Evolutionary conservation across 2,329 filamentous ascomycete genomes (phyloP).

Genomic region (Scedosporium apiospermum): DNA sequence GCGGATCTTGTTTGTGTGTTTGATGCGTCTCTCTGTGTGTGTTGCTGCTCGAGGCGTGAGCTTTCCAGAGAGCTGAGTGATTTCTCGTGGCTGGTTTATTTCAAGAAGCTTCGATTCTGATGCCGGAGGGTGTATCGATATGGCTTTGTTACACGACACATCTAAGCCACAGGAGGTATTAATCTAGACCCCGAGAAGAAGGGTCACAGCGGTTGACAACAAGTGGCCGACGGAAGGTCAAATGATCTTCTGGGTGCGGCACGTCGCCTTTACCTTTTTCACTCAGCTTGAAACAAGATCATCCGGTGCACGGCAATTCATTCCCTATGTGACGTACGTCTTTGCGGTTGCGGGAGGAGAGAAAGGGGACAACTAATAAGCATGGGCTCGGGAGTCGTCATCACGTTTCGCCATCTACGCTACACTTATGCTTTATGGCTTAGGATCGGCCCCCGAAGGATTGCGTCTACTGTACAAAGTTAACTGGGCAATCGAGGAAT

Average conservation of each 20-base stretch:
- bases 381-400: background rate
- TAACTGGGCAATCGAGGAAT: too few species aligned
- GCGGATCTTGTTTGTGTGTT: background rate
- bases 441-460: background rate
- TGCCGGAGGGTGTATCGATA: background rate
- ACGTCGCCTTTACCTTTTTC: background rate
- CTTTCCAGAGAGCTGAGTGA: background rate
- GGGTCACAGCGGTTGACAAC: background rate
- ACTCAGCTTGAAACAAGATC: conserved; percentile 6
- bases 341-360: background rate
- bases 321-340: background rate
- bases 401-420: conserved; percentile 1
- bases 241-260: background rate
- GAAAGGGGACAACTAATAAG: background rate
- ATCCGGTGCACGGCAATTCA: background rate
- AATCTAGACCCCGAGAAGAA: background rate
- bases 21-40: background rate
- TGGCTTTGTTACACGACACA: background rate
- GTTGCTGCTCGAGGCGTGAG: background rate
- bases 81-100: background rate
- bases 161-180: background rate
- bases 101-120: background rate
- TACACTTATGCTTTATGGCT: background rate
- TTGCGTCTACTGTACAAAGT: too few species aligned
- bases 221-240: background rate